Evolutionary conservation across 495 filamentous ascomycete species (phyloP), one percentile per base, ranked within the genome.

Genomic region (Coniosporium apollinis): DNA sequence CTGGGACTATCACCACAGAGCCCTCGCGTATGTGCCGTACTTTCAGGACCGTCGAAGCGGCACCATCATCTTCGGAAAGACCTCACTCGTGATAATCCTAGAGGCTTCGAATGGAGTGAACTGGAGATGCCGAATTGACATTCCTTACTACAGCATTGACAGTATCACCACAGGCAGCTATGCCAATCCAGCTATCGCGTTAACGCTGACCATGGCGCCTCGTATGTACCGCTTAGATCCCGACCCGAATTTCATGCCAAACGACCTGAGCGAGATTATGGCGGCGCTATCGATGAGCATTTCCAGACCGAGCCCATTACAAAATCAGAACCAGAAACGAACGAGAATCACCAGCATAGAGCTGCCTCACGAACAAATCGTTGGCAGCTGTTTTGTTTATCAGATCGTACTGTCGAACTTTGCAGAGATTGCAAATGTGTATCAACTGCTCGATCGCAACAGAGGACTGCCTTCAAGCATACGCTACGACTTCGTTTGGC

Each of bases 351-450:
- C 37, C 1, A 41, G 47, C 21, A 46, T 55, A 5, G 34, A 44
- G 22, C 15, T 19, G 2, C 35, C 19, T 9, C 49, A 55, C 28
- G 30, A n/a, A 9, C 38, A 33, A n/a, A 31, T 52, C 15, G 44
- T 41, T 3, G 42, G 39, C n/a, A 44, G 11, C 5, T 52, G 43
- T 36, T 40, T 45, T 10, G 49, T 52, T 8, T 55, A 55, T 32
- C 46, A 42, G 4, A 20, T 52, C 5, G 32, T 21, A n/a, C 38
- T 55, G 7, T 4, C 28, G 3, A 20, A 48, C 22, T 18, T 11
- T 4, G 3, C 5, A 2, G 22, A 8, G 28, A 19, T 48, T 5
- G 25, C 20, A 14, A 20, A 20, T 1, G 14, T 48, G 16, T 20
- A 30, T 10, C 15, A 28, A 5, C 20, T 55, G 8, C 24, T 46